phyloP scores from a whole-genome alignment of 2,329 filamentous ascomycete genomes.

The Pseudogymnoascus sp. region DNA sequence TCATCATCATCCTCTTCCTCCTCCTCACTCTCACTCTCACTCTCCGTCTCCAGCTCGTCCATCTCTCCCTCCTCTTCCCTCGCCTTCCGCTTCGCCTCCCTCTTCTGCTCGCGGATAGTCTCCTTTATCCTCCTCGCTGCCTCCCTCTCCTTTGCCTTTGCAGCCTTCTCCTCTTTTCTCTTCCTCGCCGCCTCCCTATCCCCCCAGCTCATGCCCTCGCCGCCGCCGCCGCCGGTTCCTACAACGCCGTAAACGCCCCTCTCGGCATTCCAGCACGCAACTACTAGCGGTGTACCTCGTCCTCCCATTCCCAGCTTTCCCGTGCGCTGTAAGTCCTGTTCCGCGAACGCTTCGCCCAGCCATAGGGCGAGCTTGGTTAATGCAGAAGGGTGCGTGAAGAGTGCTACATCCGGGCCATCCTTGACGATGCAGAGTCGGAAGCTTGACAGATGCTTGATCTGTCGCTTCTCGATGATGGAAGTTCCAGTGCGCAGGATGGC shows the following conservation, averaged over 20 bases:
- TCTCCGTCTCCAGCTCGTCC: slow-evolving; percentile 45
- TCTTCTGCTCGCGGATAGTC: slow-evolving; percentile 52
- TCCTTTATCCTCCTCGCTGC: slow-evolving; percentile 48
- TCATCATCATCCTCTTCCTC: slow-evolving; percentile 38
- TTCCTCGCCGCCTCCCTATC: slow-evolving; percentile 59
- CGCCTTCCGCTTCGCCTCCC: slow-evolving; percentile 46
- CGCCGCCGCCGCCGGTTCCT: slow-evolving; percentile 80
- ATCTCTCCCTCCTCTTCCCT: slow-evolving; percentile 38
- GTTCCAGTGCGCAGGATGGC: slow-evolving; percentile 92
- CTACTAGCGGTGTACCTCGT: slow-evolving; percentile 75
- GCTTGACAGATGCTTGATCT: slow-evolving; percentile 83
- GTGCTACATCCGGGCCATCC: slow-evolving; percentile 80
- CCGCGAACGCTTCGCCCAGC: slow-evolving; percentile 85
- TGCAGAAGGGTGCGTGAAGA: slow-evolving; percentile 89
- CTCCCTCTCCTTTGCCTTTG: slow-evolving; percentile 54
- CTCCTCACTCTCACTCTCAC: slow-evolving; percentile 40
- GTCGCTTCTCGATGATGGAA: slow-evolving; percentile 81
- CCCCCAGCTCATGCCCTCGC: slow-evolving; percentile 56
- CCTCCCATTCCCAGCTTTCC: slow-evolving; percentile 61
- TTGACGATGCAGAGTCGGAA: slow-evolving; percentile 96
- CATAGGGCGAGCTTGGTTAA: slow-evolving; percentile 89
- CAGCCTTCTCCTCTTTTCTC: slow-evolving; percentile 53
- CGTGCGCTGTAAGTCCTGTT: slow-evolving; percentile 72
- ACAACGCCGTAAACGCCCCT: slow-evolving; percentile 87
- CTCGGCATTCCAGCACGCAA: slow-evolving; percentile 81